Percentiles rank a stretch among this genome's conserved stretches.
These are phyloP conservation scores for Sclerotinia glacialis DNA, from an alignment of 2,329 filamentous ascomycete genomes.

Conservation along the genomic window DNA sequence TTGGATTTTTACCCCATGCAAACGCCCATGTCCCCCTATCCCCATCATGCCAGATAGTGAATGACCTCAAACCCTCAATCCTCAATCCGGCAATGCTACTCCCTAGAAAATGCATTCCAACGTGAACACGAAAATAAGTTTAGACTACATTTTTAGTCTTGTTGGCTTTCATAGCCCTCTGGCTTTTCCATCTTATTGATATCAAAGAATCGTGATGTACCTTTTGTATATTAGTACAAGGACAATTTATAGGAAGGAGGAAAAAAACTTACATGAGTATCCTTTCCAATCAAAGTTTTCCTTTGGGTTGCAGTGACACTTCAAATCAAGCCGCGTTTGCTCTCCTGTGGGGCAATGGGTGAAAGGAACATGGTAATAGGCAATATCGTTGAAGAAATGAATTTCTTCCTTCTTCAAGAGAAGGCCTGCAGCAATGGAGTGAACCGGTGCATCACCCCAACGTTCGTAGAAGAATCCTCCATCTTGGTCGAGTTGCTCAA, in stretches of 20 bases:
- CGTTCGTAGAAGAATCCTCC: conserved; percentile 99
- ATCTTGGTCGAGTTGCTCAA: conserved; percentile 80
- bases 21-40: conserved; percentile 24
- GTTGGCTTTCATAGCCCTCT: conserved; percentile 75
- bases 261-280: conserved; percentile 76
- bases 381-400: conserved; percentile 99
- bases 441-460: conserved; percentile 96
- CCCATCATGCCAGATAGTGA: conserved; percentile 30
- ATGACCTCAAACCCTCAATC: conserved; percentile 19
- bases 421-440: conserved; percentile 90
- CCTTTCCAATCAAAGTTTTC: conserved; percentile 99
- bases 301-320: conserved; percentile 90
- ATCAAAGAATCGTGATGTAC: conserved; percentile 83
- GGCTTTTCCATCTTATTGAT: conserved; percentile 79
- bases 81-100: conserved; percentile 5
- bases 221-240: conserved; percentile 45
- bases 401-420: conserved; percentile 90
- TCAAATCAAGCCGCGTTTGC: conserved; percentile 75
- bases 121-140: conserved; percentile 21
- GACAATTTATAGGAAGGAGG: background rate
- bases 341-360: conserved; percentile 95
- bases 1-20: conserved; percentile 6
- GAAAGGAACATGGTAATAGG: conserved; percentile 96
- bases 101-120: conserved; percentile 14
- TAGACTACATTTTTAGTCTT: conserved; percentile 43